phyloP scores from a whole-genome alignment of 2,329 filamentous ascomycete species.

The Capronia epimyces region DNA sequence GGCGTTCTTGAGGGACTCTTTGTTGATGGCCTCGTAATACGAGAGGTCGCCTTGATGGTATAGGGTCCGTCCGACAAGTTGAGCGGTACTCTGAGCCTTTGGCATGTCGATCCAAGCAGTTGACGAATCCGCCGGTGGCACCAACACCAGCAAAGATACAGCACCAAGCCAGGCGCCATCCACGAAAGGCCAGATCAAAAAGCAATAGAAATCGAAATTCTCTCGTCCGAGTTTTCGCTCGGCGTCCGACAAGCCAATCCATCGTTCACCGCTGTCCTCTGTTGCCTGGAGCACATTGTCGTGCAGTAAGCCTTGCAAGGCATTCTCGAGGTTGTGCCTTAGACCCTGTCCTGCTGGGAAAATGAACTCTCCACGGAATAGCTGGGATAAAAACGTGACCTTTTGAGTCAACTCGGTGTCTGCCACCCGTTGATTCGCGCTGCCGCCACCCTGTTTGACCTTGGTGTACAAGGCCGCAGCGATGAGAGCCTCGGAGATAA shows the following conservation, averaged over 20 bases:
- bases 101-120: constrained; percentile 70
- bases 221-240: constrained; percentile 78
- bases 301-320: constrained; percentile 67
- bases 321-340: constrained; percentile 71
- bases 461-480: constrained; percentile 84
- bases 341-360: constrained; percentile 78
- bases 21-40: constrained; percentile 52
- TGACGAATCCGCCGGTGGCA: constrained; percentile 54
- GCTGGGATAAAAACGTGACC: constrained; percentile 78
- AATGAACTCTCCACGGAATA: constrained; percentile 96
- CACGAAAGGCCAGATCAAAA: constrained; percentile 97
- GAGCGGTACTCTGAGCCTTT: constrained; percentile 73
- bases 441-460: constrained; percentile 86
- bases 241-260: constrained; percentile 66
- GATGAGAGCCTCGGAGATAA: constrained; percentile 87
- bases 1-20: constrained; percentile 61
- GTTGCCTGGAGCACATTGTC: constrained; percentile 71
- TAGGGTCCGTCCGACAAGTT: constrained; percentile 86
- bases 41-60: constrained; percentile 96
- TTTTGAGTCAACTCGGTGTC: constrained; percentile 70
- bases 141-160: constrained; percentile 78
- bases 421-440: constrained; percentile 69
- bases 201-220: constrained; percentile 98
- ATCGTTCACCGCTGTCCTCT: constrained; percentile 52
- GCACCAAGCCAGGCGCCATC: constrained; percentile 90